Evolutionary conservation across 106 monocot genomes (phyloP).

Genomic region (Narthecium ossifragum): DNA sequence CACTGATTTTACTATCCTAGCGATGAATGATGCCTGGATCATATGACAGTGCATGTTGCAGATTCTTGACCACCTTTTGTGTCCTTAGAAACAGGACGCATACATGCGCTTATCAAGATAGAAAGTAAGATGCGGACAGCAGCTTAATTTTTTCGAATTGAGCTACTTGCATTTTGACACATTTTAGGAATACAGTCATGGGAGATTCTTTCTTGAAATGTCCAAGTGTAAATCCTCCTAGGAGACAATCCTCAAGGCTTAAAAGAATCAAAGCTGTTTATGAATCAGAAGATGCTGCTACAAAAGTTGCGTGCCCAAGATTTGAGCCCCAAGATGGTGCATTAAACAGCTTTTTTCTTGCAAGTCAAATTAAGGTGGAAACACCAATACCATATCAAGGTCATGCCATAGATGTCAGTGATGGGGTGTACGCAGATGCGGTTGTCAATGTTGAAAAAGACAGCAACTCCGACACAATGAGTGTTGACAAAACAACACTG

Average conservation of each 20-base stretch:
- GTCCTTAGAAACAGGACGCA: background rate
- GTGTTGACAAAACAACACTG: conserved; percentile 18
- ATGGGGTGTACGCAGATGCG: too few relatives aligned
- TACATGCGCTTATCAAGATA: background rate
- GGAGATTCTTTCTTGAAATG: background rate
- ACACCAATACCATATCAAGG: too few relatives aligned
- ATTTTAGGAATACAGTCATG: background rate
- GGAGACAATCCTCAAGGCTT: conserved; percentile 6
- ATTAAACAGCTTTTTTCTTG: background rate
- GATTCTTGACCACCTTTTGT: too few relatives aligned
- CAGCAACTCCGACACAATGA: conserved; percentile 1
- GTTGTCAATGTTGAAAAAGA: background rate
- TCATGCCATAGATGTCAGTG: too few relatives aligned
- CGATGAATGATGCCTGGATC: too few relatives aligned
- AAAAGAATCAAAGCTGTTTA: conserved; percentile 3
- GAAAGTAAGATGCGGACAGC: background rate
- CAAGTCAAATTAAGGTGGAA: background rate
- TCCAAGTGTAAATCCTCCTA: background rate
- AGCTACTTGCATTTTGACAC: too few relatives aligned
- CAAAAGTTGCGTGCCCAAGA: too few relatives aligned
- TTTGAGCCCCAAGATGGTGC: background rate
- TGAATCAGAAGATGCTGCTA: background rate
- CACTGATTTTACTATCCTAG: too few relatives aligned
- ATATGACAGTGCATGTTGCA: too few relatives aligned
- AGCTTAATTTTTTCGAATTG: too few relatives aligned